These are phyloP conservation scores for Nakazawaea molendinolei DNA, from an alignment of 805 yeast species.

Conservation along the genomic window DNA sequence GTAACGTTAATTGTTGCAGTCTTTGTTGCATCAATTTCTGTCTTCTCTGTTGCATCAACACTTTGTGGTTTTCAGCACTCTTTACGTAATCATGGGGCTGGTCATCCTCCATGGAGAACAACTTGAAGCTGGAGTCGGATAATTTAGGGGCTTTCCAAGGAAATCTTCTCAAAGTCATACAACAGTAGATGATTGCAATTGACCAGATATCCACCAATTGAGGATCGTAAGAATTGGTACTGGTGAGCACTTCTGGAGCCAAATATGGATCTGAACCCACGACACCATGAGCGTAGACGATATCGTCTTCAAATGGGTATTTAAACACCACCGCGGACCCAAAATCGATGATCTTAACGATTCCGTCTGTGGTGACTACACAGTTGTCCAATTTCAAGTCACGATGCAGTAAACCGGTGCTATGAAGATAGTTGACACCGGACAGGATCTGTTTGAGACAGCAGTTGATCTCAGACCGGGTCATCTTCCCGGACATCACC, in stretches of 20 bases:
- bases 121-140: conserved; percentile 62
- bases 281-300: conserved; percentile 62
- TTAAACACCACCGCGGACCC: conserved; percentile 81
- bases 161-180: conserved; percentile 78
- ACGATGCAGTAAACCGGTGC: conserved; percentile 76
- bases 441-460: conserved; percentile 67
- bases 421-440: conserved; percentile 70
- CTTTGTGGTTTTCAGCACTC: conserved; percentile 67
- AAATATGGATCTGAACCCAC: conserved; percentile 85
- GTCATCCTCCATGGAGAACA: conserved; percentile 64
- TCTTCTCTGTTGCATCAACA: conserved; percentile 52
- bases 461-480: conserved; percentile 75
- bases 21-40: conserved; percentile 33
- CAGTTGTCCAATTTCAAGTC: conserved; percentile 81
- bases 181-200: conserved; percentile 75
- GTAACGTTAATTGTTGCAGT: conserved; percentile 11
- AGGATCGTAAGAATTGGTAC: conserved; percentile 59
- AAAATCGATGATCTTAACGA: conserved; percentile 73
- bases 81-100: conserved; percentile 68
- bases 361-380: conserved; percentile 68
- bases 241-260: conserved; percentile 70
- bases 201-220: conserved; percentile 82
- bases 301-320: conserved; percentile 60
- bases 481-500: conserved; percentile 81
- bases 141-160: conserved; percentile 82